A percentile compares a stretch with the other conserved stretches of the same genome.
Conservation (phyloP, 331 rosid genomes). For the Quercus tomentella region DNA sequence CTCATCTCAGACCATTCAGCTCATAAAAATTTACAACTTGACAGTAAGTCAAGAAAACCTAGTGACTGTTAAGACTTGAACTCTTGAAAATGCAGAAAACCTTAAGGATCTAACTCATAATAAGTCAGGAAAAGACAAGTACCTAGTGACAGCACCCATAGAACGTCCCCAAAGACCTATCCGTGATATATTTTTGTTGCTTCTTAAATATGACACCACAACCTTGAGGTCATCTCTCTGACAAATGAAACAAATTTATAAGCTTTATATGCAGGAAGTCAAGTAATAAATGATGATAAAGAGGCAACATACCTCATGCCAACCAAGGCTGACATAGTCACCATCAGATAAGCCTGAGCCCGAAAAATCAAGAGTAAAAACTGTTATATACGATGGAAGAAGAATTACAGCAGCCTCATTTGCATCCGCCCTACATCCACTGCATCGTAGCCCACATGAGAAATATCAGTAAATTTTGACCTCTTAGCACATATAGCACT, state of each 20-base stretch:
- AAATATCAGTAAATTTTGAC: slow-evolving; percentile 18
- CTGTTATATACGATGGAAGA: slow-evolving; percentile 94
- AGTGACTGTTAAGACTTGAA: neutral
- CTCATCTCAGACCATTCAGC: neutral
- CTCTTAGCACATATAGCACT: slow-evolving; percentile 6
- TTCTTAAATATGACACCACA: slow-evolving; percentile 81
- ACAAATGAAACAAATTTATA: slow-evolving; percentile 30
- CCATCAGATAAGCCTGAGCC: slow-evolving; percentile 99
- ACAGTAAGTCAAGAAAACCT: neutral
- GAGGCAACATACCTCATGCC: slow-evolving; percentile 84
- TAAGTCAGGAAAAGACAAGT: slow-evolving; percentile 12
- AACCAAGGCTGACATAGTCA: slow-evolving; percentile 97
- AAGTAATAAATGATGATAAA: slow-evolving; percentile 16
- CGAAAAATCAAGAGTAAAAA: slow-evolving; percentile 95
- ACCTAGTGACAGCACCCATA: slow-evolving; percentile 99
- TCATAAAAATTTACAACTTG: neutral
- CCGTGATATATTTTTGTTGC: slow-evolving; percentile 78
- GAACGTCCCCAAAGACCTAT: slow-evolving; percentile 99
- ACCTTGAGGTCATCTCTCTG: slow-evolving; percentile 95
- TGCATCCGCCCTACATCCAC: slow-evolving; percentile 99
- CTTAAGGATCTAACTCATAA: slow-evolving; percentile 3
- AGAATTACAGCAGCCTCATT: slow-evolving; percentile 98
- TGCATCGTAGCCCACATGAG: slow-evolving; percentile 43
- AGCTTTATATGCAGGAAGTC: slow-evolving; percentile 14
- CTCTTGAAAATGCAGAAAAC: slow-evolving; percentile 2